phyloP scores from a whole-genome alignment of 441 rosid genomes.

The Aleurites moluccanus region DNA sequence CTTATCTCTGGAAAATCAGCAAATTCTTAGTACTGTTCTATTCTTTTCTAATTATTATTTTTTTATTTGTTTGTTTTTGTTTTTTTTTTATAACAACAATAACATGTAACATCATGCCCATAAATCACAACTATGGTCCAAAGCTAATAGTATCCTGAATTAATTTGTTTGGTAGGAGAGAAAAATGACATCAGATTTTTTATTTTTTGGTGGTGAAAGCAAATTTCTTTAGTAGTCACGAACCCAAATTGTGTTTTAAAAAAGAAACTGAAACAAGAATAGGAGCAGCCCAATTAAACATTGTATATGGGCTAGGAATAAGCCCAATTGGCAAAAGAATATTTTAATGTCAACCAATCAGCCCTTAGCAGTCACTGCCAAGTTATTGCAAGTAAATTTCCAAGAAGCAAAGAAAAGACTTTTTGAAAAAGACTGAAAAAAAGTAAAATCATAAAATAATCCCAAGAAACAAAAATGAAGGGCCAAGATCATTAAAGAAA shows the following conservation, averaged over 20 bases:
- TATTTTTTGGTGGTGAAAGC: no score
- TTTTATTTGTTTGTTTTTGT: no score
- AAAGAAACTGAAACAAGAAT: no score
- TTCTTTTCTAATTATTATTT: neutral
- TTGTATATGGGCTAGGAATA: neutral
- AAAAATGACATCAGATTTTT: neutral
- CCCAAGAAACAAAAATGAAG: neutral
- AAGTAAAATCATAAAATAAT: neutral
- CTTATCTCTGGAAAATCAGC: no score
- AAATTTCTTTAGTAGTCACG: no score
- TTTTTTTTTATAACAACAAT: no score
- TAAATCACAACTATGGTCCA: neutral
- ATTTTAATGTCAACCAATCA: no score
- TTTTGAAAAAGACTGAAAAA: no score
- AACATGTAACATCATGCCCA: neutral
- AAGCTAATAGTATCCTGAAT: neutral
- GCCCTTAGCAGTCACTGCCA: no score
- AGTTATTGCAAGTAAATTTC: neutral
- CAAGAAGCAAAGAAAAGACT: neutral
- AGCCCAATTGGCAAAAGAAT: neutral
- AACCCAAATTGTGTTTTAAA: no score
- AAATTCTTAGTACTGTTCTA: no score
- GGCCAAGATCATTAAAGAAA: constrained; percentile 4
- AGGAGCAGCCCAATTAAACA: neutral
- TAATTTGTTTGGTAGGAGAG: neutral